A percentile compares a stretch with the other conserved stretches of the same genome.
phyloP scores from a whole-genome alignment of 371 early-diverging fungal species.

The Mucor indicus region DNA sequence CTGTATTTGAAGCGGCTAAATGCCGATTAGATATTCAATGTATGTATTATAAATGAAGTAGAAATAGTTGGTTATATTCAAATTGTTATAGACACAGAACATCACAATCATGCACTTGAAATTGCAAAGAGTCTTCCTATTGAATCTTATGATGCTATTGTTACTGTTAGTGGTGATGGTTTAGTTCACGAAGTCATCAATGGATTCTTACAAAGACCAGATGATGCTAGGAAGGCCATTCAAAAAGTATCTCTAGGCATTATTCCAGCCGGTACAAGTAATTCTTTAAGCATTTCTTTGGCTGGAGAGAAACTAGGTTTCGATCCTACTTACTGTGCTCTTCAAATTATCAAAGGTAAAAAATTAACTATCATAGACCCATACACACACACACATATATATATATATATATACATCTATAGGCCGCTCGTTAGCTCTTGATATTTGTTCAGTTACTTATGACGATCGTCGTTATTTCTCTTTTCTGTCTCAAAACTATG shows the following conservation, averaged over 20 bases:
- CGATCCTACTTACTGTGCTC: constrained; percentile 46
- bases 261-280: constrained; percentile 65
- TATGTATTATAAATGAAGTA: constrained; percentile 43
- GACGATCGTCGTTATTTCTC: constrained; percentile 48
- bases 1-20: constrained; percentile 45
- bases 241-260: constrained; percentile 61
- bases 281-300: constrained; percentile 53
- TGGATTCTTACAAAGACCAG: constrained; percentile 66
- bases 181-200: constrained; percentile 78
- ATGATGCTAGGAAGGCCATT: constrained; percentile 59
- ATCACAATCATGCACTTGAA: constrained; percentile 63
- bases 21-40: constrained; percentile 37
- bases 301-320: constrained; percentile 53
- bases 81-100: constrained; percentile 52
- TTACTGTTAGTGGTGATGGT: constrained; percentile 80
- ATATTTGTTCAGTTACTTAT: constrained; percentile 58
- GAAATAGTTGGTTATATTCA: not conserved
- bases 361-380: no score
- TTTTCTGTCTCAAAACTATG: constrained; percentile 59
- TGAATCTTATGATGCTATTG: constrained; percentile 54
- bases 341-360: constrained; percentile 58
- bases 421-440: constrained; percentile 42
- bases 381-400: no score
- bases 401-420: no score
- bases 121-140: constrained; percentile 59